Base-by-base conservation (phyloP, 2,329 filamentous ascomycete genomes). In the Emmonsiellopsis sp. region DNA sequence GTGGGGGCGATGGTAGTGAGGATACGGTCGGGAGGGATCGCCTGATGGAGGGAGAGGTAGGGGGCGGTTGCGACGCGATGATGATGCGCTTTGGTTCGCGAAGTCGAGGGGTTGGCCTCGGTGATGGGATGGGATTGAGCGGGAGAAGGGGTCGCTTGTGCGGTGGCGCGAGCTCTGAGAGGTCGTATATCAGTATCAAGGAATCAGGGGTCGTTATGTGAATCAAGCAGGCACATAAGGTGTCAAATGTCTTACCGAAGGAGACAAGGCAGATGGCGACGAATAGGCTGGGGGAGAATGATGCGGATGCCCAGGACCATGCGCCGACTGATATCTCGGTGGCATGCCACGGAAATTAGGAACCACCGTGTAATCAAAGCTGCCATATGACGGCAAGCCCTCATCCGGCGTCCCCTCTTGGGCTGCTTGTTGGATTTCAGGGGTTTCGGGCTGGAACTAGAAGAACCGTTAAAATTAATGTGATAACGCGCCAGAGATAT, bases 1-100 rank as follows among this genome's bases (percentile, higher is more conserved):
- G 5, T 53, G 58, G n/a, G 56, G 61, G 10, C 59, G 63, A 9
- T 58, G 58, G 9, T 61, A 53, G 34, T 47, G 53, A 11, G 50
- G 51, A 31, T 52, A 10, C 41, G 61, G 61, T 35, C 48, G 57
- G 42, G 50, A 20, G 40, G 55, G 57, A 26, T 26, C 20, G 20
- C 20, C 20, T 31, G 11, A 34, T 9, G 47, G 35, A 20, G 11
- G 34, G 7, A 37, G 35, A 9, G 35, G 34, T 56, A 61, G 38
- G 16, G 56, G 56, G 6, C 54, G 53, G 35, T 54, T 54, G 15
- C 32, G 31, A 26, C 34, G 51, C 26, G 40, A 34, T 5, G 46
- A 40, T 40, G 47, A 30, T 7, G 45, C 1, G 45, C 45, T 48
- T 16, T 16, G 15, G 32, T 16, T 37, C 8, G 20, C 30, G 32